Evolutionary conservation across 2,329 filamentous ascomycete species (phyloP).

Genomic region (Stachybotrys chlorohalonatus): DNA sequence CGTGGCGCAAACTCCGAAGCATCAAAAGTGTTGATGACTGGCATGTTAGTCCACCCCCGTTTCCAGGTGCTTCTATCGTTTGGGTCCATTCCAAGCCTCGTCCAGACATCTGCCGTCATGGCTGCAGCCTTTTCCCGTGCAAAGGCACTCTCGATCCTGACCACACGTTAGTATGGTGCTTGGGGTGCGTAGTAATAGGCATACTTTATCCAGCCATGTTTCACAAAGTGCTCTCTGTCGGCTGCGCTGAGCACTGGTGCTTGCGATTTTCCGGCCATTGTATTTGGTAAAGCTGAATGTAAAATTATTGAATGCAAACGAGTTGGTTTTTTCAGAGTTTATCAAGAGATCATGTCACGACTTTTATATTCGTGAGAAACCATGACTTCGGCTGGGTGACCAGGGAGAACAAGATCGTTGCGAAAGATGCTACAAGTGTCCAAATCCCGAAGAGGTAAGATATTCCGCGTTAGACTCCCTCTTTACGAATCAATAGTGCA

Average conservation of each 20-base stretch:
- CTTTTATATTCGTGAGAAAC: too few relatives aligned
- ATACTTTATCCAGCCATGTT: neutral
- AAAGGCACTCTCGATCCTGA: slow-evolving; percentile 11
- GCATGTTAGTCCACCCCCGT: slow-evolving; percentile 56
- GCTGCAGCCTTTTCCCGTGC: slow-evolving; percentile 25
- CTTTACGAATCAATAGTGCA: too few relatives aligned
- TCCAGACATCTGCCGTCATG: slow-evolving; percentile 44
- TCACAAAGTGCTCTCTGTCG: neutral
- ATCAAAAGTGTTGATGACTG: slow-evolving; percentile 43
- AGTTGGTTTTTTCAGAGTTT: too few relatives aligned
- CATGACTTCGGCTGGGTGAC: too few relatives aligned
- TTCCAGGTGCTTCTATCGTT: slow-evolving; percentile 57
- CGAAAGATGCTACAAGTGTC: too few relatives aligned
- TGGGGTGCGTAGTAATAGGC: neutral
- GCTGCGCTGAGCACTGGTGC: neutral
- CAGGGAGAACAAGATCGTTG: too few relatives aligned
- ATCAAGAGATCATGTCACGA: too few relatives aligned
- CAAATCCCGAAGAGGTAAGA: too few relatives aligned
- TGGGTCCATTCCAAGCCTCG: slow-evolving; percentile 54
- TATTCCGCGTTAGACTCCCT: too few relatives aligned
- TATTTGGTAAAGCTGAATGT: too few relatives aligned
- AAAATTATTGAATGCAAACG: too few relatives aligned
- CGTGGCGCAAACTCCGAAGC: slow-evolving; percentile 50
- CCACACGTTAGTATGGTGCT: neutral
- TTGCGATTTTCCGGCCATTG: neutral